Evolutionary conservation across 495 filamentous ascomycete species (phyloP), one percentile per base, ranked within the genome.

Genomic region (Xylaria scruposa): DNA sequence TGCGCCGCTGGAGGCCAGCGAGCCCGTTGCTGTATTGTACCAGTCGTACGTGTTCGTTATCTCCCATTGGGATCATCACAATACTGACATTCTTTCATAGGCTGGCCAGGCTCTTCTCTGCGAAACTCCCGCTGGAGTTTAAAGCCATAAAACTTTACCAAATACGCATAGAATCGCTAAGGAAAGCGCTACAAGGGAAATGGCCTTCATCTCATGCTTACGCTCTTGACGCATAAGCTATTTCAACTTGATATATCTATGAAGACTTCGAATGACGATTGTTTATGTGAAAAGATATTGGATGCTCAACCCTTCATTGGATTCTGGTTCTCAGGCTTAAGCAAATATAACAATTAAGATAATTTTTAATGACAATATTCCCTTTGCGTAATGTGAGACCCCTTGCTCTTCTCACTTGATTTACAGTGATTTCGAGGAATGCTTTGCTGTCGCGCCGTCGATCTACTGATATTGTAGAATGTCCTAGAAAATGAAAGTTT

Each of bases 21-120:
- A 26, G 67, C 67, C 24, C 61, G 62, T 12, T 73, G 72, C 72
- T 73, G 72, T 24, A 67, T 51, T 21, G 4, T 73, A 5, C 72
- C 72, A 24, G n/a, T 73, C n/a, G 72, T 73, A 70, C 21, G 72
- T 64, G 38, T 44, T 17, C 7, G 26, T 21, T 21, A 5, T 26
- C 29, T 15, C 26, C 15, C 2, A 7, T 5, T n/a, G n/a, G 19
- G 31, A 38, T 42, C 38, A 29, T 56, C 15, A 42, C 26, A 13
- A 10, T 49, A n/a, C 54, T 70, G 24, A 60, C 29, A 61, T 26
- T 69, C 15, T 1, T 59, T 46, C 24, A 10, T 46, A 70, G 68
- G 56, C 58, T 33, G 68, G 68, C 24, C 68, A 70, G 42, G 54
- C 68, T 26, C 9, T 70, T 29, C 68, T 70, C 59, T 70, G 68